These are phyloP conservation scores for Aspergillus fischeri DNA, from an alignment of 2,329 filamentous ascomycete species.

Conservation along the genomic window DNA sequence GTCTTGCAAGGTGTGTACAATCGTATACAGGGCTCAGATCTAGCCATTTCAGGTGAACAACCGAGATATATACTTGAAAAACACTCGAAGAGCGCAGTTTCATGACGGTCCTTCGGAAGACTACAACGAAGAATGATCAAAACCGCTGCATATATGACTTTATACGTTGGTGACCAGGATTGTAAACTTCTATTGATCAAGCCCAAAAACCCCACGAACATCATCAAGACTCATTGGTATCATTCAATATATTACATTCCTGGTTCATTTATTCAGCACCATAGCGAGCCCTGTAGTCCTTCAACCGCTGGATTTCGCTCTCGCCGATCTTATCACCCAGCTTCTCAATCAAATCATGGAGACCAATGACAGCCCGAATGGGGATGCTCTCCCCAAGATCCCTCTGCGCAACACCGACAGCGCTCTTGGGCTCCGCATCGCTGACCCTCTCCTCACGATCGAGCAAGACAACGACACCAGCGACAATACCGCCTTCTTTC, in stretches of 20 bases:
- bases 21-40: not conserved
- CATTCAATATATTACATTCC: conserved; percentile 21
- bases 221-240: conserved; percentile 15
- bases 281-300: conserved; percentile 62
- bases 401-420: conserved; percentile 78
- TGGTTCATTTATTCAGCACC: conserved; percentile 30
- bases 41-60: not conserved
- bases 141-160: not conserved
- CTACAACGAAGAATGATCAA: too few relatives aligned
- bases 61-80: not conserved
- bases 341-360: conserved; percentile 76
- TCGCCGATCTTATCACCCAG: conserved; percentile 59
- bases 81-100: not conserved
- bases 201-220: not conserved
- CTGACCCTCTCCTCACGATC: conserved; percentile 64
- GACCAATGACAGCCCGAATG: conserved; percentile 65
- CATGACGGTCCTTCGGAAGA: too few relatives aligned
- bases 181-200: not conserved
- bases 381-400: conserved; percentile 69
- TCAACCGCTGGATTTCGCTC: conserved; percentile 62
- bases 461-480: conserved; percentile 82
- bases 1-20: not conserved
- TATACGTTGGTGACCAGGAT: not conserved
- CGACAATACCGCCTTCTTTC: conserved; percentile 76
- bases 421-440: conserved; percentile 66